phyloP scores from a whole-genome alignment of 2,329 filamentous ascomycete genomes.

The Sarocladium brachiariae region DNA sequence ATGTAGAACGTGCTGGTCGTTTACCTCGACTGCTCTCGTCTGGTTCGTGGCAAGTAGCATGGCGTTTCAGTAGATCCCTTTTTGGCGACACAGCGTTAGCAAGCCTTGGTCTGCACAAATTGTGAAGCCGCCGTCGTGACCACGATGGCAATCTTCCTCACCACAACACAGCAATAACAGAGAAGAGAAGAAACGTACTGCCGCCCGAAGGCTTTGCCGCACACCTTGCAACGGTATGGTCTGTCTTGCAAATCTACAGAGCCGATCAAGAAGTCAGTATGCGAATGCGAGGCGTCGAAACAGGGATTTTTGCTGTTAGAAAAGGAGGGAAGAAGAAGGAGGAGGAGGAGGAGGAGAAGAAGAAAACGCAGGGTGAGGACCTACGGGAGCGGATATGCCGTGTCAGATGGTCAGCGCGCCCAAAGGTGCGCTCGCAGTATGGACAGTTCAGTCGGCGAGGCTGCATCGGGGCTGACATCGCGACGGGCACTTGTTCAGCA shows the following conservation, averaged over 20 bases:
- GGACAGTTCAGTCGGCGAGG: constrained; percentile 14
- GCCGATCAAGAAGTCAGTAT: not conserved
- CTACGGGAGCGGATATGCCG: constrained; percentile 15
- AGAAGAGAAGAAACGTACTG: constrained; percentile 29
- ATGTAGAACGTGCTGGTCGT: constrained; percentile 36
- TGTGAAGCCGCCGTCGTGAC: too few species aligned
- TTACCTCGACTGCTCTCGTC: constrained; percentile 42
- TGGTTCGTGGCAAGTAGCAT: constrained; percentile 40
- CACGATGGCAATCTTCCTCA: too few species aligned
- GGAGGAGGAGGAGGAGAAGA: too few species aligned
- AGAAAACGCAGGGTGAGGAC: constrained; percentile 4
- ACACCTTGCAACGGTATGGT: constrained; percentile 16
- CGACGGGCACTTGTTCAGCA: not conserved
- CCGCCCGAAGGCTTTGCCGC: constrained; percentile 16
- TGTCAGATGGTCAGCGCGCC: constrained; percentile 15
- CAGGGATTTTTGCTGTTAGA: too few species aligned
- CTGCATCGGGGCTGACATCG: not conserved
- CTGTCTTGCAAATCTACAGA: constrained; percentile 16
- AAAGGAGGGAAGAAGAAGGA: too few species aligned
- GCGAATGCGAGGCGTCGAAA: too few species aligned
- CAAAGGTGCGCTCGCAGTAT: constrained; percentile 15
- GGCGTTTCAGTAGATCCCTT: constrained; percentile 46
- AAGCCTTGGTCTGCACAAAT: too few species aligned
- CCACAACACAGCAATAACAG: too few species aligned
- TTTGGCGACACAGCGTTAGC: too few species aligned